Conservation (phyloP, 305 asterid genomes). For the Solanum hybrid region DNA sequence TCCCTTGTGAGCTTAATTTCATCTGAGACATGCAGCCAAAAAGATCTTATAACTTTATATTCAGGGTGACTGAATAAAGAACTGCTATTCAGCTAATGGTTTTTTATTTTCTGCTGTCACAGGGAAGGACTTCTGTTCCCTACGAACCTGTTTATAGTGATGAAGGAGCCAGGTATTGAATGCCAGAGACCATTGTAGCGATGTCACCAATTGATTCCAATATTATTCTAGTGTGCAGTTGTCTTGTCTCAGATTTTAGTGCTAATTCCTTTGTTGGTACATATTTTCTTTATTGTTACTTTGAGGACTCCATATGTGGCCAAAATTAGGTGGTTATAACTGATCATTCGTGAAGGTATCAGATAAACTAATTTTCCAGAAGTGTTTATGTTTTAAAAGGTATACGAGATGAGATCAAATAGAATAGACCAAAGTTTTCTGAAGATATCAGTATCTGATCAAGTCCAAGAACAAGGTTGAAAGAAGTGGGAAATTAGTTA, state of each 20-base stretch:
- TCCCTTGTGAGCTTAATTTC: background rate
- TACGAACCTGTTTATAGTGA: constrained; percentile 84
- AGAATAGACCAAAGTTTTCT: background rate
- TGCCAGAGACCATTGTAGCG: background rate
- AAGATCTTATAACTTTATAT: background rate
- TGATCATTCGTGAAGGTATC: background rate
- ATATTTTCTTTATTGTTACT: background rate
- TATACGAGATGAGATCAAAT: background rate
- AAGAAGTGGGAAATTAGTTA: background rate
- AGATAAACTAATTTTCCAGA: background rate
- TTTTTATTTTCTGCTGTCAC: constrained; percentile 10
- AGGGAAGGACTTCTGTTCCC: constrained; percentile 82
- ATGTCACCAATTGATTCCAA: background rate
- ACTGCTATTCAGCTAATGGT: background rate
- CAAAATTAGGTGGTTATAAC: background rate
- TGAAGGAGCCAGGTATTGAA: constrained; percentile 68
- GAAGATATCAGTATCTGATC: background rate
- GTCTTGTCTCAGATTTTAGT: background rate
- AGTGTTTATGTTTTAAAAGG: background rate
- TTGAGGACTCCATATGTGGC: background rate
- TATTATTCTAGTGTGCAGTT: background rate
- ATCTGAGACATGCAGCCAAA: background rate
- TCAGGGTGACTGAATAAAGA: background rate
- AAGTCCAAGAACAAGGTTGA: background rate
- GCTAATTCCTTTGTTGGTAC: background rate